Base-by-base conservation (phyloP, 2,329 filamentous ascomycete species). In the Ceratocystis smalleyi region DNA sequence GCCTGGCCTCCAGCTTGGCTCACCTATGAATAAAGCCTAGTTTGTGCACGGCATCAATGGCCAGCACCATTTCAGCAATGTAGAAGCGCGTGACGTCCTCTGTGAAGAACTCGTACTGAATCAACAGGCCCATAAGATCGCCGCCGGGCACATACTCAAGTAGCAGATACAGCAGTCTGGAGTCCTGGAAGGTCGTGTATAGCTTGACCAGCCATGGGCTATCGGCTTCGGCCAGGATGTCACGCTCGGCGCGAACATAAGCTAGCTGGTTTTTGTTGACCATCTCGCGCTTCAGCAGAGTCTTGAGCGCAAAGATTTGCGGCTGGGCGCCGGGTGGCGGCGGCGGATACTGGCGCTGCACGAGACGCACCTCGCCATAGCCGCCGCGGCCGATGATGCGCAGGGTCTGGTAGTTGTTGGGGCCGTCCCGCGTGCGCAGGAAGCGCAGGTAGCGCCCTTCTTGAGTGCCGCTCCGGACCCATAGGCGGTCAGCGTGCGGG, bases 41-140 rank as follows among this genome's bases (percentile, higher is more conserved):
- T 72, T 88, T 88, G 75, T 91, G 87, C 17, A 90, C 87, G 43
- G 86, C 86, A 71, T 90, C 87, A 69, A 91, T 89, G n/a, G 87
- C 86, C 71, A 89, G 81, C 45, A 88, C 84, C 68, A 90, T 85
- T 73, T 90, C 86, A 6, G 87, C 87, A 82, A 90, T 89, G 74
- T 90, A 90, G 73, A 91, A 91, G n/a, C 87, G 80, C 22, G 87
- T 90, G 68, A 90, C 89, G 68, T 90, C 87, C 71, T 90, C 86
- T 0, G 85, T 88, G 73, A 90, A 91, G 69, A 90, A 88, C 72
- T 90, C 87, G 70, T 90, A 90, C 76, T 89, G 90, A 76, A 90
- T 90, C 68, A 91, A 77, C 86, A 90, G 89, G 4, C 86, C 90
- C 87, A 90, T 90, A 71, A 91, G 74, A 76, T 90, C 87, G 74